Conservation (phyloP, 2,329 filamentous ascomycete species). For the Verticillium alfalfae region DNA sequence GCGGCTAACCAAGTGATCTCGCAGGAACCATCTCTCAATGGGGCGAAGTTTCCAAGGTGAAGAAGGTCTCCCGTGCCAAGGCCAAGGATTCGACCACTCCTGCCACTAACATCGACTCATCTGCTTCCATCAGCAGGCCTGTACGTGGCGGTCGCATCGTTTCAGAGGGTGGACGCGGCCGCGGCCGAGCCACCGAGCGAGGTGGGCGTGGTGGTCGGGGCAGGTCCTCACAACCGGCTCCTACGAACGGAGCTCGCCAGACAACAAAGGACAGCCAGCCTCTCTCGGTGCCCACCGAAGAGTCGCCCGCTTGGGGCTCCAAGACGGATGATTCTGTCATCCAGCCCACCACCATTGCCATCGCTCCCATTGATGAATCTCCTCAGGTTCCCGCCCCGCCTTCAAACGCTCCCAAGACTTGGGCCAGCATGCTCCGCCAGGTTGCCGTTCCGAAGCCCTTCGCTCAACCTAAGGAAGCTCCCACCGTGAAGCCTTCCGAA, state of each 20-base stretch:
- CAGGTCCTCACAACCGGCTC: conserved; percentile 48
- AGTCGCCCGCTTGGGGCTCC: conserved; percentile 59
- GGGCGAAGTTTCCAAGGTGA: conserved; percentile 75
- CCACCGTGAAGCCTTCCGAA: conserved; percentile 39
- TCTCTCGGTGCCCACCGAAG: conserved; percentile 63
- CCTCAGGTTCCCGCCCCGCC: conserved; percentile 14
- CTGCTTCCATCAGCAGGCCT: conserved; percentile 37
- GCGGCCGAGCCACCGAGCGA: conserved; percentile 57
- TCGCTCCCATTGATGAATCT: conserved; percentile 3
- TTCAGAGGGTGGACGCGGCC: conserved; percentile 57
- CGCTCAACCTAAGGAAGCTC: conserved; percentile 47
- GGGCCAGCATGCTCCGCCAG: conserved; percentile 70
- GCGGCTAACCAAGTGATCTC: not conserved
- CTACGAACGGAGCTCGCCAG: conserved; percentile 56
- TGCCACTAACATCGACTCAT: conserved; percentile 40
- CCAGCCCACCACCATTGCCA: conserved; percentile 22
- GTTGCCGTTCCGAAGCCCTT: conserved; percentile 52
- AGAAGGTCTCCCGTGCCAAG: conserved; percentile 73
- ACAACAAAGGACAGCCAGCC: conserved; percentile 43
- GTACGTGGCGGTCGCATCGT: conserved; percentile 57
- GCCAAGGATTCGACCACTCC: conserved; percentile 56
- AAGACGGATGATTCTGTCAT: conserved; percentile 31
- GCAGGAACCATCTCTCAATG: conserved; percentile 76
- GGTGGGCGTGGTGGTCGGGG: conserved; percentile 58
- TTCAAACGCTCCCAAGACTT: conserved; percentile 49